Percentiles rank a stretch among this genome's conserved stretches.
These are phyloP conservation scores for Agaricus subrufescens DNA, from an alignment of 768 basidiomycete species.

Conservation along the genomic window DNA sequence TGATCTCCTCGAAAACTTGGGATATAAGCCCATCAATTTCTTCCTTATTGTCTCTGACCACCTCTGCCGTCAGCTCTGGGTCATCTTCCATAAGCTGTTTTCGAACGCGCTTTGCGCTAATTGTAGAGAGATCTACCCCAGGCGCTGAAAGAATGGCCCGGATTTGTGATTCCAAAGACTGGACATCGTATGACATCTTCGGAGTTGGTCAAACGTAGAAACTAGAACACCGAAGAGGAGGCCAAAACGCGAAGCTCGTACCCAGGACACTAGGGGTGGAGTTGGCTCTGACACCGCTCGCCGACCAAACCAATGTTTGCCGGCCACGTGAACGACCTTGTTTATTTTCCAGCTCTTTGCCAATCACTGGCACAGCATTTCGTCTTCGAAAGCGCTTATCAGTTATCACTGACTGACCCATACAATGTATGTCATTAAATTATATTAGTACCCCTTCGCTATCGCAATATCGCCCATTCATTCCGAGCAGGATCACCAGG, in stretches of 20 bases:
- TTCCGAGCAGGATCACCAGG: constrained; percentile 59
- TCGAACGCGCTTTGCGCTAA: constrained; percentile 87
- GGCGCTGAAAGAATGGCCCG: constrained; percentile 70
- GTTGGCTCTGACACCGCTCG: neutral
- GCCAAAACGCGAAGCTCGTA: constrained; percentile 5
- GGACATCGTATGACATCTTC: constrained; percentile 50
- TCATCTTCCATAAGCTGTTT: constrained; percentile 58
- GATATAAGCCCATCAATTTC: constrained; percentile 69
- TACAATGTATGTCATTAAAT: constrained; percentile 3
- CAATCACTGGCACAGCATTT: neutral
- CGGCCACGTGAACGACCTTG: constrained; percentile 13
- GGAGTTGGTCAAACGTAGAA: neutral
- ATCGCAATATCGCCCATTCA: constrained; percentile 63
- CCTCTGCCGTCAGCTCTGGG: constrained; percentile 49
- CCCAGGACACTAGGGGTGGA: neutral
- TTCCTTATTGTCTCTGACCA: constrained; percentile 61
- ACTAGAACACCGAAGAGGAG: neutral
- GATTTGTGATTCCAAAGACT: constrained; percentile 56
- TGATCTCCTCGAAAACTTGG: constrained; percentile 59
- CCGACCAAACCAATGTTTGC: neutral
- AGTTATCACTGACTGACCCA: neutral
- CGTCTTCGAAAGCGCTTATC: neutral
- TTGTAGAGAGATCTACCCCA: constrained; percentile 69
- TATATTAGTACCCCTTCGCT: constrained; percentile 18
- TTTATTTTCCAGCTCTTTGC: neutral